These are phyloP conservation scores for Dictyostelium brefeldianum DNA, from an alignment of 78 protist species.

Conservation along the genomic window DNA sequence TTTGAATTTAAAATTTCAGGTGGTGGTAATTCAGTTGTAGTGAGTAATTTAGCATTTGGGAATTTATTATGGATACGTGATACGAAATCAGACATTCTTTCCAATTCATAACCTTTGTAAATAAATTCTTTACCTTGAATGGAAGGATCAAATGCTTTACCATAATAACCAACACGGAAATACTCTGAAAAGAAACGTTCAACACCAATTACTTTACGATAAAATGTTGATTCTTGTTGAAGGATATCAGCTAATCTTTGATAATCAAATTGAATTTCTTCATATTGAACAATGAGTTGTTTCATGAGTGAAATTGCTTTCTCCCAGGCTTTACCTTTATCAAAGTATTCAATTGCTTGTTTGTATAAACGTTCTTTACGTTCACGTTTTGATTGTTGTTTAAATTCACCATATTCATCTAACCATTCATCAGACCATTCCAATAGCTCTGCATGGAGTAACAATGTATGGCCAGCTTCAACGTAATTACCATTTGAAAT, in stretches of 20 bases:
- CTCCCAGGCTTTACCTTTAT: slow-evolving; percentile 91
- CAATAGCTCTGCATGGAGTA: slow-evolving; percentile 77
- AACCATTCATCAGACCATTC: slow-evolving; percentile 59
- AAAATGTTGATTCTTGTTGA: slow-evolving; percentile 79
- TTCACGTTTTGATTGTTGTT: slow-evolving; percentile 37
- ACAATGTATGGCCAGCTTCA: slow-evolving; percentile 85
- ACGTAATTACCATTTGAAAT: slow-evolving; percentile 60
- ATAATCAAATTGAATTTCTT: slow-evolving; percentile 74
- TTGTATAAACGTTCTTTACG: slow-evolving; percentile 62
- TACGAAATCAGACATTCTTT: slow-evolving; percentile 79
- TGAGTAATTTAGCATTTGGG: slow-evolving; percentile 80
- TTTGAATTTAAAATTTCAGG: slow-evolving; percentile 36
- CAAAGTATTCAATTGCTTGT: slow-evolving; percentile 73
- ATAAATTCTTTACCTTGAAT: slow-evolving; percentile 85
- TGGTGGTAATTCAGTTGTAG: slow-evolving; percentile 74
- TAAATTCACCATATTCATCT: slow-evolving; percentile 16
- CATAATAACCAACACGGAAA: slow-evolving; percentile 89
- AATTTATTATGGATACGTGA: slow-evolving; percentile 77
- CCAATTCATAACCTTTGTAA: slow-evolving; percentile 83
- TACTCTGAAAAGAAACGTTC: slow-evolving; percentile 86
- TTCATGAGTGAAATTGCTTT: slow-evolving; percentile 61
- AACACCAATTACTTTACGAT: slow-evolving; percentile 69
- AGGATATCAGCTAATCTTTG: slow-evolving; percentile 55
- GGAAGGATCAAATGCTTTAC: slow-evolving; percentile 80
- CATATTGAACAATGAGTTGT: slow-evolving; percentile 63